A percentile compares a stretch with the other conserved stretches of the same genome.
phyloP scores from a whole-genome alignment of 805 yeast genomes.

The Torulaspora gathmanii region DNA sequence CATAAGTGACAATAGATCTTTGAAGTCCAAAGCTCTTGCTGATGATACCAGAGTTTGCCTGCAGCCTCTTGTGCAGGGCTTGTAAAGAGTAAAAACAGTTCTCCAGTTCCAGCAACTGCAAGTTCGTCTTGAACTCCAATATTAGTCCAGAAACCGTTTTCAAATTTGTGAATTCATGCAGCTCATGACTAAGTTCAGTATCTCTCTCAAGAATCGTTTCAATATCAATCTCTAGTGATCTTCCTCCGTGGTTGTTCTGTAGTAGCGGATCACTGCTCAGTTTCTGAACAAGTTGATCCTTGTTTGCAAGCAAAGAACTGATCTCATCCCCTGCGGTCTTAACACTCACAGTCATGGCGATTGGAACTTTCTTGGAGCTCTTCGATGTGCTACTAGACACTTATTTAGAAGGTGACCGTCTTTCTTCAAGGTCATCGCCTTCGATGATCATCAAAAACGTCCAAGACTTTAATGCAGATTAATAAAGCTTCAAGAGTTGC shows the following conservation, averaged over 20 bases:
- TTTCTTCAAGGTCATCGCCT: neutral
- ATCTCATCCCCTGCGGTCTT: neutral
- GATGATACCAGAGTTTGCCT: constrained; percentile 14
- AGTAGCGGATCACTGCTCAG: constrained; percentile 9
- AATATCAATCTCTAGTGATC: neutral
- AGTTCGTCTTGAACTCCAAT: constrained; percentile 30
- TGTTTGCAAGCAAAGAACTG: constrained; percentile 1
- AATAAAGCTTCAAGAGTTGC: neutral
- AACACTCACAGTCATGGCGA: neutral
- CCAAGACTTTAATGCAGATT: neutral
- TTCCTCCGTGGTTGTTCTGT: neutral
- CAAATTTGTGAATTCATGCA: constrained; percentile 21
- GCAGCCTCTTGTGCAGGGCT: constrained; percentile 24
- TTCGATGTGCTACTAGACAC: neutral
- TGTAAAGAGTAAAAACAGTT: constrained; percentile 33
- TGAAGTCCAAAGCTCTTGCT: constrained; percentile 29
- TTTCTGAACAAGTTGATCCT: constrained; percentile 1
- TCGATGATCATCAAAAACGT: constrained; percentile 1
- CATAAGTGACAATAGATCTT: constrained; percentile 24
- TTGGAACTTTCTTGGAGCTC: neutral
- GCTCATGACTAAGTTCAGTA: constrained; percentile 16
- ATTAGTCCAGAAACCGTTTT: constrained; percentile 22
- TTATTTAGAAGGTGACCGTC: neutral
- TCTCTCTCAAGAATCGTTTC: constrained; percentile 18
- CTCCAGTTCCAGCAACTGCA: constrained; percentile 29